Percentiles rank a stretch among this genome's conserved stretches.
phyloP scores from a whole-genome alignment of 441 rosid genomes.

The Gossypium schwendimanii region DNA sequence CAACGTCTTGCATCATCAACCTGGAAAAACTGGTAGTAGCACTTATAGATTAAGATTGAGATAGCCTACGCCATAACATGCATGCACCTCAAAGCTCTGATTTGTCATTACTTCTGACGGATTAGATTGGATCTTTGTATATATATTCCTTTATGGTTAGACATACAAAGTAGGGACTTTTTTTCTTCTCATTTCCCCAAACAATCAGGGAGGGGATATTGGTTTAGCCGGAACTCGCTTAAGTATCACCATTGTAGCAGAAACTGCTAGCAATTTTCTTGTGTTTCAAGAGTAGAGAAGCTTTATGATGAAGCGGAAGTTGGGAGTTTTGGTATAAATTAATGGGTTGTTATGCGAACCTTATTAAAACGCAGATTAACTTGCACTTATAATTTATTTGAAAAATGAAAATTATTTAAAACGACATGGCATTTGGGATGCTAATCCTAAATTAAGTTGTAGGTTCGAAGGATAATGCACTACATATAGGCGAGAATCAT shows the following conservation, averaged over 20 bases:
- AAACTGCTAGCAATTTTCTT: background rate
- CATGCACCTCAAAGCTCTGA: constrained; percentile 6
- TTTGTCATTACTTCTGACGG: constrained; percentile 1
- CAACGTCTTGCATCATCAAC: background rate
- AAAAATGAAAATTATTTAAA: too few relatives aligned
- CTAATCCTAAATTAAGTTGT: background rate
- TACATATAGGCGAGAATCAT: background rate
- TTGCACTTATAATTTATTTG: too few relatives aligned
- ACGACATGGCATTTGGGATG: too few relatives aligned
- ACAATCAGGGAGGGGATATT: background rate
- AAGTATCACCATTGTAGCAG: background rate
- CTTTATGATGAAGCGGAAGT: background rate
- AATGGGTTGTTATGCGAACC: background rate
- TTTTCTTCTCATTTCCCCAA: background rate
- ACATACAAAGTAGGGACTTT: background rate
- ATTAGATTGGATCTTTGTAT: constrained; percentile 7
- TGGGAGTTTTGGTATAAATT: background rate
- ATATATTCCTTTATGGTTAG: constrained; percentile 4
- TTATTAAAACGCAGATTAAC: too few relatives aligned
- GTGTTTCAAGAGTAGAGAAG: background rate
- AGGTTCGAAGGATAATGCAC: background rate
- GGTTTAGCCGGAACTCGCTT: background rate
- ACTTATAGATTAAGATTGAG: constrained; percentile 1
- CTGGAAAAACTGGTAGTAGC: background rate
- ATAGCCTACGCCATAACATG: background rate